phyloP scores from a whole-genome alignment of 345 rosid genomes.

The Rhodamnia argentea region DNA sequence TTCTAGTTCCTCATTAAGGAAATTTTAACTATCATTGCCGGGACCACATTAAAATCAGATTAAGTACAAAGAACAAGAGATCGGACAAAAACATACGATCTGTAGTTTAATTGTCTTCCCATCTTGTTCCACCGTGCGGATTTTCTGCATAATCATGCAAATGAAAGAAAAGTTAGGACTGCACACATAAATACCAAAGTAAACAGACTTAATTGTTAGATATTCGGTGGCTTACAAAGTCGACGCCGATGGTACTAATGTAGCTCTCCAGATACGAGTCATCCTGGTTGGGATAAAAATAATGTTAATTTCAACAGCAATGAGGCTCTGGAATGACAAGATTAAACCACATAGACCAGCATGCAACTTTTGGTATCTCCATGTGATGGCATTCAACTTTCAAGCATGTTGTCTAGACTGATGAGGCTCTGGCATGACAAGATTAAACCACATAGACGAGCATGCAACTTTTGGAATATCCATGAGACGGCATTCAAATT shows the following conservation, averaged over 20 bases:
- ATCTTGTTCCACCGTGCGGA: conserved; percentile 88
- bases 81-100: conserved; percentile 30
- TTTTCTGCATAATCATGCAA: conserved; percentile 35
- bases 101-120: conserved; percentile 83
- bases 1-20: background rate
- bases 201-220: background rate
- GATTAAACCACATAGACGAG: background rate
- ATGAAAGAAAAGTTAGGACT: background rate
- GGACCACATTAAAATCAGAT: background rate
- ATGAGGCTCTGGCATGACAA: background rate
- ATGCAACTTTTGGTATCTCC: background rate
- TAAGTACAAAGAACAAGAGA: background rate
- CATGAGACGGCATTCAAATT: background rate
- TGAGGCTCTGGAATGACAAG: background rate
- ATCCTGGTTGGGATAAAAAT: conserved; percentile 34
- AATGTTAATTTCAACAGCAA: background rate
- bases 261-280: conserved; percentile 92
- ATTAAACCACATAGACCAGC: background rate
- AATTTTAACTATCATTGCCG: background rate
- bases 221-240: conserved; percentile 50
- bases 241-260: conserved; percentile 90
- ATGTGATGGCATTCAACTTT: background rate
- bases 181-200: background rate
- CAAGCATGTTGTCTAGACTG: background rate
- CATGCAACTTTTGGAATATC: background rate